A percentile compares a stretch with the other conserved stretches of the same genome.
Conservation (phyloP, 2,329 filamentous ascomycete genomes). For the Fusarium annulatum region DNA sequence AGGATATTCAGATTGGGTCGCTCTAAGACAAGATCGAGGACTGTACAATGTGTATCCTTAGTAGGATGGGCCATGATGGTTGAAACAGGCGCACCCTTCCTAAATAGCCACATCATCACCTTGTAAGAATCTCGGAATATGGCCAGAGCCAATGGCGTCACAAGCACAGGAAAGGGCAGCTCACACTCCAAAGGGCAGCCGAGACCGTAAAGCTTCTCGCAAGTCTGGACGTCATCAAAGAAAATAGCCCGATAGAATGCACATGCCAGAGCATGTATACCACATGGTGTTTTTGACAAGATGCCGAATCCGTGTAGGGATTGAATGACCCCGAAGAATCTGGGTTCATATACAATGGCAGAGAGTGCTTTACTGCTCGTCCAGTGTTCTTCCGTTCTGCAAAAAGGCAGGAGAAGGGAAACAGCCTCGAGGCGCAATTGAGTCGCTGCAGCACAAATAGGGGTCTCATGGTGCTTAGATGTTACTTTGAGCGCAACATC, state of each 20-base stretch:
- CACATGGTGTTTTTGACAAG: not conserved
- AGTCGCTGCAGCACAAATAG: not conserved
- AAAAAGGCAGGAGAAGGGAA: not conserved
- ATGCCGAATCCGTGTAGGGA: not conserved
- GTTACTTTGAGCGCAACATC: not conserved
- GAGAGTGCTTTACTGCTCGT: too few species aligned
- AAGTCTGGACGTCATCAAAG: not conserved
- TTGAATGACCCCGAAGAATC: not conserved
- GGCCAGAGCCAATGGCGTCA: not conserved
- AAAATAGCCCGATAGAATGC: not conserved
- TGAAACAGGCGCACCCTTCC: not conserved
- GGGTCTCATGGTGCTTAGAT: not conserved
- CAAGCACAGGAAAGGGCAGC: fast-evolving
- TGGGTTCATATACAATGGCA: not conserved
- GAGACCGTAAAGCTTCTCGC: not conserved
- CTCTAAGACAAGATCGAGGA: not conserved
- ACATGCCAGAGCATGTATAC: not conserved
- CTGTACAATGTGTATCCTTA: not conserved
- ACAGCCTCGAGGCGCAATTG: not conserved
- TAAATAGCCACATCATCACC: not conserved
- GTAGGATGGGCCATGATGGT: not conserved
- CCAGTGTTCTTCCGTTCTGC: not conserved
- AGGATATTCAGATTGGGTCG: not conserved
- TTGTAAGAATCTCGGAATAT: not conserved
- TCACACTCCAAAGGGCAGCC: not conserved